phyloP scores from a whole-genome alignment of 352 stramenopile genomes.

The Phytophthora pinifolia region DNA sequence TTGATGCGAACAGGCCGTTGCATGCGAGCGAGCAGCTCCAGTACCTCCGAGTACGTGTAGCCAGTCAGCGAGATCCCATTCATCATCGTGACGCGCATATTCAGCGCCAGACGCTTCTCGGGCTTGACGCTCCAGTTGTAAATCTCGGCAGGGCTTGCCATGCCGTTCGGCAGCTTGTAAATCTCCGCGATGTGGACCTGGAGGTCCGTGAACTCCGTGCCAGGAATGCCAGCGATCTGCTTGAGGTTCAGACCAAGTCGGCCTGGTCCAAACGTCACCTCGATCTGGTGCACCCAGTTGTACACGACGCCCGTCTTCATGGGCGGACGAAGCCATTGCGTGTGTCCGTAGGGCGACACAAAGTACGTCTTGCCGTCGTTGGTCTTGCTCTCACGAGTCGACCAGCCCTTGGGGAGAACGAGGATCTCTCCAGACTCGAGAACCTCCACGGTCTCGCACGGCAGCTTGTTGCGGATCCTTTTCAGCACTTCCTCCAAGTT shows the following conservation, averaged over 20 bases:
- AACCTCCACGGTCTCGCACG: conserved; percentile 61
- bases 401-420: conserved; percentile 78
- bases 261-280: conserved; percentile 79
- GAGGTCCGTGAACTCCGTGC: conserved; percentile 69
- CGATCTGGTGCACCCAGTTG: conserved; percentile 83
- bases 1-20: conserved; percentile 74
- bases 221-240: conserved; percentile 74
- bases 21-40: conserved; percentile 73
- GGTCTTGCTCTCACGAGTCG: conserved; percentile 78
- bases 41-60: conserved; percentile 78
- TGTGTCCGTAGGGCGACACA: conserved; percentile 81
- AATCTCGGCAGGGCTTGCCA: conserved; percentile 84
- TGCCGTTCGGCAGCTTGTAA: conserved; percentile 81
- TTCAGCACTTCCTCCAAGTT: conserved; percentile 60
- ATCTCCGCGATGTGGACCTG: conserved; percentile 82
- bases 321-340: conserved; percentile 78
- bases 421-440: conserved; percentile 74
- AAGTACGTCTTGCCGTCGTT: conserved; percentile 87
- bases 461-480: conserved; percentile 62
- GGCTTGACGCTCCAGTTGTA: conserved; percentile 91
- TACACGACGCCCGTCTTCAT: conserved; percentile 78
- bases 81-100: conserved; percentile 86
- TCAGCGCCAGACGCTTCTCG: conserved; percentile 77
- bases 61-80: conserved; percentile 73
- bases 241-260: conserved; percentile 83